These are phyloP conservation scores for Hypoxylon sp. DNA, from an alignment of 2,329 filamentous ascomycete genomes.

Conservation along the genomic window DNA sequence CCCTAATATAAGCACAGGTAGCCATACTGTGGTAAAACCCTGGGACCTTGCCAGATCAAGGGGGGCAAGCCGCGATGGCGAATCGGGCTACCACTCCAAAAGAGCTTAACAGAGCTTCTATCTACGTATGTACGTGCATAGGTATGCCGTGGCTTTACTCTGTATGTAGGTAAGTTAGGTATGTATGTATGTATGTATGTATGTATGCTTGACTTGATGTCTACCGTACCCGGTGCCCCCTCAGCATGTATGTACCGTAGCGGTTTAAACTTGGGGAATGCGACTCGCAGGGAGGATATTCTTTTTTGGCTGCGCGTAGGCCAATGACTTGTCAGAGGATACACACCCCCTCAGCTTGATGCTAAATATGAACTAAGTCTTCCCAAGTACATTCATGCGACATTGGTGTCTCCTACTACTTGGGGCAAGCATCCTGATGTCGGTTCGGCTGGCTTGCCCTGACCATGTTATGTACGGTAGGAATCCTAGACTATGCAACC, in stretches of 20 bases:
- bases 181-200: conserved; percentile 9
- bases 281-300: conserved; percentile 26
- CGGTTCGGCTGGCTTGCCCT: conserved; percentile 42
- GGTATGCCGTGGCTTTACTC: conserved; percentile 6
- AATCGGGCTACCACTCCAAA: conserved; percentile 48
- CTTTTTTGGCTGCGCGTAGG: conserved; percentile 23
- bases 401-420: conserved; percentile 35
- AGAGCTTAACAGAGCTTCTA: conserved; percentile 41
- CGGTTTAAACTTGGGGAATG: conserved; percentile 26
- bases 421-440: conserved; percentile 35
- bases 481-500: conserved; percentile 50
- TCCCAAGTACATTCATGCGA: conserved; percentile 45
- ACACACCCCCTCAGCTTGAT: conserved; percentile 39
- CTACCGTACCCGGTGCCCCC: conserved; percentile 7
- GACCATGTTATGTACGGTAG: conserved; percentile 41
- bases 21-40: conserved; percentile 48
- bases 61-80: conserved; percentile 50
- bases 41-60: conserved; percentile 51
- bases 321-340: conserved; percentile 34
- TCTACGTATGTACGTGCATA: conserved; percentile 26
- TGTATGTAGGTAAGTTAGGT: conserved; percentile 16
- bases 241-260: conserved; percentile 26
- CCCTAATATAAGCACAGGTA: conserved; percentile 50
- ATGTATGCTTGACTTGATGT: conserved; percentile 27
- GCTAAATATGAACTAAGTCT: conserved; percentile 45